Evolutionary conservation across 2,329 filamentous ascomycete species (phyloP), one percentile per base, ranked within the genome.

Genomic region (Cryoendolithus antarcticus): DNA sequence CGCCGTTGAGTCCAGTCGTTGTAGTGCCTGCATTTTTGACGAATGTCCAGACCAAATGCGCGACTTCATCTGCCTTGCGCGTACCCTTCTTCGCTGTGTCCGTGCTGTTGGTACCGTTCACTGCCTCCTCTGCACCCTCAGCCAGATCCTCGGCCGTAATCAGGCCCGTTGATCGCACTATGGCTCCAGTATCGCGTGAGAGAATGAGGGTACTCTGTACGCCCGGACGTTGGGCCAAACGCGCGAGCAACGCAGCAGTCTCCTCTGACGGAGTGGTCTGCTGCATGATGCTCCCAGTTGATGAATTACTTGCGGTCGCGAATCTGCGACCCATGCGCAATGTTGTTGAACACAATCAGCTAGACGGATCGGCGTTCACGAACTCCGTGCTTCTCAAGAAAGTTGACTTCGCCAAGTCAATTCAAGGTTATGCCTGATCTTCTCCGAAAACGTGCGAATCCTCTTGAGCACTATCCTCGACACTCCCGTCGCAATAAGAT

Each of bases 161-260:
- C 44, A 85, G 69, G 35, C 84, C 84, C 39, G 75, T 82, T 6
- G 78, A 82, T 55, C 81, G 82, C 37, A 91, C 71, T 37, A 91
- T 82, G 2, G 80, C 72, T 38, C 82, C 83, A 13, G 74, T 80
- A 9, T 72, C 63, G 41, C 82, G 75, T 50, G 86, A 82, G 32
- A 91, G 68, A 39, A 86, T 75, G 35, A 91, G 70, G 40, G 82
- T 82, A 49, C 80, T 82, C 58, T 82, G 82, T 37, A 91, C 83
- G 44, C 82, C 82, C 24, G 81, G 73, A 54, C 89, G 89, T 56
- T 81, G 80, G 32, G 80, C 77, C 33, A 91, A 69, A 11, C 81
- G 77, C 35, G 72, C 74, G 44, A 88, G 72, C 44, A 67, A 74
- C 64, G 65, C 72, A 43, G 83, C 71, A 31, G 72, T 74, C 50